phyloP scores from a whole-genome alignment of 768 basidiomycete genomes.

The Pleurotus giganteus region DNA sequence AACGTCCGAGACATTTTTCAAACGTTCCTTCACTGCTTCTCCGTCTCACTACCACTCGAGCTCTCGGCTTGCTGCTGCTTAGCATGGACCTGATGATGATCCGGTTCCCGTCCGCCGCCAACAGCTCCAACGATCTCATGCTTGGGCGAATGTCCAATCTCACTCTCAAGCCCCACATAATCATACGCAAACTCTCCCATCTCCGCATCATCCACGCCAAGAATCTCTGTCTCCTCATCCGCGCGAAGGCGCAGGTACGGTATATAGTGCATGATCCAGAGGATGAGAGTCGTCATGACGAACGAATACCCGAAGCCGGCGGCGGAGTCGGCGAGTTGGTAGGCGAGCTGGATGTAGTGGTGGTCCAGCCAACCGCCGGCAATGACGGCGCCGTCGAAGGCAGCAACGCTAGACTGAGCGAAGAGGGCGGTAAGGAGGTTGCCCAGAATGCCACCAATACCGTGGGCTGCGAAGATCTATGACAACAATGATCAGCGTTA shows the following conservation, averaged over 20 bases:
- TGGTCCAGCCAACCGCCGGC: constrained; percentile 88
- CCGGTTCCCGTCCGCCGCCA: constrained; percentile 7
- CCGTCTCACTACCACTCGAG: constrained; percentile 3
- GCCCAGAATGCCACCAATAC: constrained; percentile 74
- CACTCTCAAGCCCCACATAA: constrained; percentile 74
- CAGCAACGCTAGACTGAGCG: constrained; percentile 76
- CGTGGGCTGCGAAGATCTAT: constrained; percentile 88
- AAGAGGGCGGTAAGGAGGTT: constrained; percentile 88
- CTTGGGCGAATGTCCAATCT: constrained; percentile 35
- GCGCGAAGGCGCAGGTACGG: constrained; percentile 76
- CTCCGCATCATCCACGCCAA: constrained; percentile 89
- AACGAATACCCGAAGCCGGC: constrained; percentile 71
- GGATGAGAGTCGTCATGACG: constrained; percentile 76
- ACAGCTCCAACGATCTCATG: not conserved
- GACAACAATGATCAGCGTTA: not conserved
- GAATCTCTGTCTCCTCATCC: constrained; percentile 61
- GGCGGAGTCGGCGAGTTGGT: constrained; percentile 76
- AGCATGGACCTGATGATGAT: not conserved
- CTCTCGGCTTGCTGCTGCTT: not conserved
- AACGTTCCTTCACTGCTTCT: constrained; percentile 4
- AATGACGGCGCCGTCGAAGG: constrained; percentile 72
- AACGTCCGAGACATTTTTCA: no score
- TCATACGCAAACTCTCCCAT: constrained; percentile 91
- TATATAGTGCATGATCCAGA: constrained; percentile 87
- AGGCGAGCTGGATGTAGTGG: constrained; percentile 78